Percentiles rank a stretch among this genome's conserved stretches.
phyloP scores from a whole-genome alignment of 2,329 filamentous ascomycete genomes.

The Fusarium musae region DNA sequence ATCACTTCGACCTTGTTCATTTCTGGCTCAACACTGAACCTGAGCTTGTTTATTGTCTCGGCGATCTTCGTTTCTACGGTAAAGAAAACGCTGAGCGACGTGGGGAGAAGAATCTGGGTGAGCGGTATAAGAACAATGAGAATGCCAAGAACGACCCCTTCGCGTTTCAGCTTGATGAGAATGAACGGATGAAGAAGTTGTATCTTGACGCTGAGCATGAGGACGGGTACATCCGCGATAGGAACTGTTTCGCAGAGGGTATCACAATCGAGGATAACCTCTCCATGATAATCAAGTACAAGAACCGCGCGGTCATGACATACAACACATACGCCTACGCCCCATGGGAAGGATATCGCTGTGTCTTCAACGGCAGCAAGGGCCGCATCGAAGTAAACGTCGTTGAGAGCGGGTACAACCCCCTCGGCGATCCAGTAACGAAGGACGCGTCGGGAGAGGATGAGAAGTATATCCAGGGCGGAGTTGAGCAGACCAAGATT shows the following conservation, averaged over 20 bases:
- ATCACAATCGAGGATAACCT: slow-evolving; percentile 74
- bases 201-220: slow-evolving; percentile 72
- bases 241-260: slow-evolving; percentile 70
- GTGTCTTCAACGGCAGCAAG: slow-evolving; percentile 67
- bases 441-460: slow-evolving; percentile 58
- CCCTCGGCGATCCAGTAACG: slow-evolving; percentile 61
- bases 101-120: slow-evolving; percentile 62
- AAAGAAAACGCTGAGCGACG: slow-evolving; percentile 68
- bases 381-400: slow-evolving; percentile 70
- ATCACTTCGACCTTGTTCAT: slow-evolving; percentile 71
- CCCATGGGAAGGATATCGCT: slow-evolving; percentile 69
- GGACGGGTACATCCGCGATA: slow-evolving; percentile 69
- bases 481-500: slow-evolving; percentile 54
- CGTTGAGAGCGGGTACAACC: slow-evolving; percentile 69
- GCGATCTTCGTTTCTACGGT: slow-evolving; percentile 69
- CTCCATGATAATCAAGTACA: slow-evolving; percentile 67
- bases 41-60: slow-evolving; percentile 66
- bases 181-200: slow-evolving; percentile 64
- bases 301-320: slow-evolving; percentile 66
- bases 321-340: slow-evolving; percentile 70
- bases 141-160: slow-evolving; percentile 66
- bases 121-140: slow-evolving; percentile 61
- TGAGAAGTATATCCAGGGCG: slow-evolving; percentile 38
- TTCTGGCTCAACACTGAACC: slow-evolving; percentile 70
- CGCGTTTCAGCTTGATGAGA: slow-evolving; percentile 64